Evolutionary conservation across 1,284 basidiomycete genomes (phyloP).

Genomic region (Rhodotorula sp.): DNA sequence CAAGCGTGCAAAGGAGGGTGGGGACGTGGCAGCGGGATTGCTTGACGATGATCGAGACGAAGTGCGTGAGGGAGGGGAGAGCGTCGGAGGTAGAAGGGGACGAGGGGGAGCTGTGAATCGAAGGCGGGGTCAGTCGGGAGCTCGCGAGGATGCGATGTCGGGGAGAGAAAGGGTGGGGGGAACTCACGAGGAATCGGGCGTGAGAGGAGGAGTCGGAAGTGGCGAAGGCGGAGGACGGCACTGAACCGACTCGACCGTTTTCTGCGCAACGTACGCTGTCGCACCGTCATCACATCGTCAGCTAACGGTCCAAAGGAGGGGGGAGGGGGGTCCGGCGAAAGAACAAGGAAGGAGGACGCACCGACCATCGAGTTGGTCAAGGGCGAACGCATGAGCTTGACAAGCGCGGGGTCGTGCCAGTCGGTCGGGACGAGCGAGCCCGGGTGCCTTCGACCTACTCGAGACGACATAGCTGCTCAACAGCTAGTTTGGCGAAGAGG

Average conservation of each 20-base stretch:
- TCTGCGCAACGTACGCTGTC: conserved; percentile 13
- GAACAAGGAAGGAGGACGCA: conserved; percentile 48
- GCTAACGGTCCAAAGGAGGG: too few species aligned
- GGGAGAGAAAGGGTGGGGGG: too few species aligned
- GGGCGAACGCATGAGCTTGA: conserved; percentile 69
- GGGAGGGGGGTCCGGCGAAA: too few species aligned
- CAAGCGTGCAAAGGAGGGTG: conserved; percentile 82
- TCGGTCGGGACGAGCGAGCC: conserved; percentile 23
- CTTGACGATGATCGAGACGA: conserved; percentile 77
- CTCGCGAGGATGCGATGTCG: too few species aligned
- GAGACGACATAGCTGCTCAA: not conserved
- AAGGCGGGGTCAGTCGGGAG: too few species aligned
- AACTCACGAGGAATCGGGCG: conserved; percentile 4
- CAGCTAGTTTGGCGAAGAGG: not conserved
- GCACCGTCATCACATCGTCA: not conserved
- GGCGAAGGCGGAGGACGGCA: conserved; percentile 9
- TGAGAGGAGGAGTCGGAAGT: conserved; percentile 1
- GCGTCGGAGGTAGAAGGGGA: conserved; percentile 41
- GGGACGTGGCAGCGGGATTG: conserved; percentile 74
- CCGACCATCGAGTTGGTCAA: conserved; percentile 76
- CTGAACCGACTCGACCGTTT: conserved; percentile 10
- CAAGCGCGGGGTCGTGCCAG: conserved; percentile 66
- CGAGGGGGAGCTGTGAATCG: too few species aligned
- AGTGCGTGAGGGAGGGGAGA: conserved; percentile 73
- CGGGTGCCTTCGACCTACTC: conserved; percentile 3